These are phyloP conservation scores for Epichloe hybrida DNA, from an alignment of 2,329 filamentous ascomycete genomes.

Conservation along the genomic window DNA sequence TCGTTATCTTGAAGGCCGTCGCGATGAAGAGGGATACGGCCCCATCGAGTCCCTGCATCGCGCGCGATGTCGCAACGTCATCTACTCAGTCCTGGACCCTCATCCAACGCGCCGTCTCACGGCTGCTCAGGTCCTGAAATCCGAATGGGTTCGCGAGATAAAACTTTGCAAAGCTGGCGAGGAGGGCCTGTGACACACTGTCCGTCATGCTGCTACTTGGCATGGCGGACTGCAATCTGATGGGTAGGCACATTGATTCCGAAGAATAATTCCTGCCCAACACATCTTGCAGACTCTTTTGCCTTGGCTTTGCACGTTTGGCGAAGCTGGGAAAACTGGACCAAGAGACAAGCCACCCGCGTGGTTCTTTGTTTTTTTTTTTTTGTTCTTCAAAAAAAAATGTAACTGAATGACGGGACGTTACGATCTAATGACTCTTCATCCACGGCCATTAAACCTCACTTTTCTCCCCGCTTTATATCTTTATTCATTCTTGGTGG, in stretches of 20 bases:
- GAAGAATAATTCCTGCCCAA: slow-evolving; percentile 1
- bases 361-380: not conserved
- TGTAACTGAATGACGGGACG: slow-evolving; percentile 1
- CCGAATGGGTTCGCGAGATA: slow-evolving; percentile 96
- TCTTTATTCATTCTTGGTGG: not conserved
- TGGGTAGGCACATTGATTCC: slow-evolving; percentile 5
- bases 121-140: slow-evolving; percentile 91
- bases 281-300: slow-evolving; percentile 14
- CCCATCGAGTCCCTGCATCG: slow-evolving; percentile 91
- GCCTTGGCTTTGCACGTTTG: slow-evolving; percentile 7
- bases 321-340: slow-evolving; percentile 7
- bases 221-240: slow-evolving; percentile 16
- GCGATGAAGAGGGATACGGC: slow-evolving; percentile 84
- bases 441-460: slow-evolving; percentile 4
- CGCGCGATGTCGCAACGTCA: slow-evolving; percentile 93
- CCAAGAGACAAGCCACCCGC: slow-evolving; percentile 4
- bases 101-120: slow-evolving; percentile 87
- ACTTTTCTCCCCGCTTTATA: not conserved
- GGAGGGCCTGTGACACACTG: slow-evolving; percentile 60
- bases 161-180: slow-evolving; percentile 93
- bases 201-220: slow-evolving; percentile 14
- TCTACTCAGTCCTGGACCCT: slow-evolving; percentile 95
- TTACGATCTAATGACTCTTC: slow-evolving; percentile 9
- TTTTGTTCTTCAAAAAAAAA: no score
- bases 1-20: slow-evolving; percentile 81